Evolutionary conservation across 805 yeast genomes (phyloP).

Genomic region (Saccharomycopsis vini): DNA sequence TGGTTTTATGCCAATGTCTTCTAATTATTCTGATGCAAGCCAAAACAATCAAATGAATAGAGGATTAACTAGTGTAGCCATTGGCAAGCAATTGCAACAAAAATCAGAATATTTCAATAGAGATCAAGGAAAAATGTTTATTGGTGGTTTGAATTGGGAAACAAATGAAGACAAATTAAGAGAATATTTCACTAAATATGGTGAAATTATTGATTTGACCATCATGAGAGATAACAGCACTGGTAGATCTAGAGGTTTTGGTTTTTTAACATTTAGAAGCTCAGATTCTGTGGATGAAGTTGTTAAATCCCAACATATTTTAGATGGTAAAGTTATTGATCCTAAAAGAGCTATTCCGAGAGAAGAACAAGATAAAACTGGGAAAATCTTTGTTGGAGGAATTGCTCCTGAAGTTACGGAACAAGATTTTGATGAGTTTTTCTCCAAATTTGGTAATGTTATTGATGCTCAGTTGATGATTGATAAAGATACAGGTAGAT

Average conservation of each 20-base stretch:
- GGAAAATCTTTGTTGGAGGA: conserved; percentile 96
- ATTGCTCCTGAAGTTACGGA: conserved; percentile 91
- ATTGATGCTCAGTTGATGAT: conserved; percentile 96
- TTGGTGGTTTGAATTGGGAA: conserved; percentile 98
- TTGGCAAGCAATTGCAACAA: conserved; percentile 16
- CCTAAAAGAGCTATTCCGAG: conserved; percentile 96
- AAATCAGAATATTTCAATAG: conserved; percentile 30
- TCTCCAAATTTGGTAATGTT: conserved; percentile 80
- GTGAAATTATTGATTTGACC: conserved; percentile 79
- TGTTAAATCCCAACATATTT: conserved; percentile 72
- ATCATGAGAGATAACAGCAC: conserved; percentile 86
- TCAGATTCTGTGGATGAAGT: conserved; percentile 82
- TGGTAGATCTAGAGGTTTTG: conserved; percentile 92
- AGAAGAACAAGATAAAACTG: conserved; percentile 94
- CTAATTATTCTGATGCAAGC: conserved; percentile 13
- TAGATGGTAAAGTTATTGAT: conserved; percentile 94
- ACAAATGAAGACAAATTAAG: conserved; percentile 82
- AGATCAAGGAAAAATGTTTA: conserved; percentile 86
- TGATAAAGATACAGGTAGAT: conserved; percentile 93
- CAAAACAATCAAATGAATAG: too few relatives aligned
- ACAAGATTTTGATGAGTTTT: conserved; percentile 77
- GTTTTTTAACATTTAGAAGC: conserved; percentile 78
- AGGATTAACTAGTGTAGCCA: conserved; percentile 16
- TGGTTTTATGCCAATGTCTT: too few relatives aligned
- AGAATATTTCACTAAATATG: conserved; percentile 78